Conservation (phyloP, 768 basidiomycete genomes). For the Pulveroboletus sp. region DNA sequence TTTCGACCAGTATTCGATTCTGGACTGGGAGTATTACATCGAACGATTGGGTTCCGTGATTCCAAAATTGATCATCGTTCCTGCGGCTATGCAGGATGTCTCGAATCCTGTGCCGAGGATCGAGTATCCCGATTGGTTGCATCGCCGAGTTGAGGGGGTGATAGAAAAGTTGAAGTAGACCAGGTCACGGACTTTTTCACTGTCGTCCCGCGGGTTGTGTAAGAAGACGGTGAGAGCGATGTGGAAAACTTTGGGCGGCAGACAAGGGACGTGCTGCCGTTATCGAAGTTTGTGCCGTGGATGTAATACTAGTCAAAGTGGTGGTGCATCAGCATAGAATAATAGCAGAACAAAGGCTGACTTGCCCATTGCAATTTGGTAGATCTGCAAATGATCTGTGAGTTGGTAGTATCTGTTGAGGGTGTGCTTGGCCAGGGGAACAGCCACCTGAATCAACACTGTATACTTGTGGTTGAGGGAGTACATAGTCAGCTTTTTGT, state of each 20-base stretch:
- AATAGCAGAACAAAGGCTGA: no score
- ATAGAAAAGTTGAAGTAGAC: slow-evolving; percentile 97
- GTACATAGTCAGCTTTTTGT: no score
- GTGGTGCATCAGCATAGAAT: no score
- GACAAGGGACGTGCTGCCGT: slow-evolving; percentile 46
- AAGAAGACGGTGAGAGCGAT: slow-evolving; percentile 32
- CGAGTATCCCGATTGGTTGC: slow-evolving; percentile 96
- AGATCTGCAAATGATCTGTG: no score
- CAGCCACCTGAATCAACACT: no score
- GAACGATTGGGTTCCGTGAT: slow-evolving; percentile 97
- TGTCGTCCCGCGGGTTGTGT: slow-evolving; percentile 10
- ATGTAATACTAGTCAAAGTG: no score
- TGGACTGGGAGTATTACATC: slow-evolving; percentile 99
- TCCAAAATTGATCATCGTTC: slow-evolving; percentile 98
- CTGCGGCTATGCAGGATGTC: slow-evolving; percentile 97
- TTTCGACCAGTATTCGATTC: slow-evolving; percentile 89
- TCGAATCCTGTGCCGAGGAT: slow-evolving; percentile 94
- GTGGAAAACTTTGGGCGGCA: slow-evolving; percentile 56
- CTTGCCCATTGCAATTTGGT: no score
- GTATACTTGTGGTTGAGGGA: no score
- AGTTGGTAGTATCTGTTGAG: no score
- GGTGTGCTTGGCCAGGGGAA: no score
- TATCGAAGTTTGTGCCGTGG: no score
- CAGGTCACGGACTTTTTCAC: slow-evolving; percentile 94
- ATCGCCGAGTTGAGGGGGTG: slow-evolving; percentile 80